Evolutionary conservation across 768 basidiomycete species (phyloP), one percentile per base, ranked within the genome.

Genomic region (Kondoa malvinella): DNA sequence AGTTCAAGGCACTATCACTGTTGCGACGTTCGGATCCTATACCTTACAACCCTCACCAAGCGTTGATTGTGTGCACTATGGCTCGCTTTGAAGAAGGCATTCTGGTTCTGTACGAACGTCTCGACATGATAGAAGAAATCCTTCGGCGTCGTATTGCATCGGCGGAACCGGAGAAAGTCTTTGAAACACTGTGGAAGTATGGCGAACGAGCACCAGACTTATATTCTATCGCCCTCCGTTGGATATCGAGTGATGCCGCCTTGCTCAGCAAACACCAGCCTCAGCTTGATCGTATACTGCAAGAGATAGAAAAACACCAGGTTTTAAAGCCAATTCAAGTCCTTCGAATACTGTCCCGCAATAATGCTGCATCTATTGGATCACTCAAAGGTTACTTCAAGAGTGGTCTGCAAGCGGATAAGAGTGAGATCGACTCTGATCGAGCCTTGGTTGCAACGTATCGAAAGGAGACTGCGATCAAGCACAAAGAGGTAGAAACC

Each of bases 71-170:
- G 1, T 97, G 94, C 78, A 90, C 92, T 3, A 89, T 85, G 30
- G 82, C 83, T 50, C 81, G 79, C 15, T 95, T 91, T 73, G 91
- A 86, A 0, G 82, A 83, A 0, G 95, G 95, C 0, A 82, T 94
- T 14, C 87, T 97, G 1, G 78, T 88, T 2, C 81, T 97, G 1
- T 97, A 92, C 89, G 95, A 95, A 78, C 85, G 83, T 69, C 80
- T 92, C 79, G 91, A 88, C 4, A 92, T 95, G 94, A 89, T 90
- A 76, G 94, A 96, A 73, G 92, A 95, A 72, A 85, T 97, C 60
- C 75, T 97, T 32, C 83, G 92, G 27, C 95, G 89, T 57, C 66
- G 62, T 31, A 70, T 70, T 50, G 29, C 26, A 25, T 62, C 50
- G 25, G 16, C 26, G 29, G 57, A 68, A 3, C 81, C 81, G 12